Conservation (phyloP, 768 basidiomycete genomes). For the Rhodocollybia butyracea region DNA sequence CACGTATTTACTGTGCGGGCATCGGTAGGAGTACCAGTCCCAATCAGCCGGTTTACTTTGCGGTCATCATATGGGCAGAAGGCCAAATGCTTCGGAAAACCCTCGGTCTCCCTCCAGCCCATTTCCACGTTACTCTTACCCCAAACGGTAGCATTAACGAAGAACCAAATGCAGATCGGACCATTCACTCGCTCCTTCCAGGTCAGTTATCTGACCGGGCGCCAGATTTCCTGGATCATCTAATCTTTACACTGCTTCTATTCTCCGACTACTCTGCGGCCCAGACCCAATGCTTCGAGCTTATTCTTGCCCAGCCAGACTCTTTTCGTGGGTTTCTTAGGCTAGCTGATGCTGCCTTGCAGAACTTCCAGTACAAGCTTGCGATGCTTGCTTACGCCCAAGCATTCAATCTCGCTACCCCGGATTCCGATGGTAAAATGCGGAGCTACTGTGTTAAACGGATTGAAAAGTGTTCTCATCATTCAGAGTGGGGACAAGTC, state of each 20-base stretch:
- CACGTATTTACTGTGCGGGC: constrained; percentile 29
- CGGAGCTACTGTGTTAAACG: constrained; percentile 42
- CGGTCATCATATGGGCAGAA: constrained; percentile 53
- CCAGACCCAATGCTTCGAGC: constrained; percentile 25
- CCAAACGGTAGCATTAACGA: too few species aligned
- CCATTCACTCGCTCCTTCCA: constrained; percentile 40
- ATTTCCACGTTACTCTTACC: constrained; percentile 56
- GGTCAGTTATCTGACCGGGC: constrained; percentile 26
- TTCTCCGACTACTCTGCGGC: constrained; percentile 34
- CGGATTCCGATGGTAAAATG: constrained; percentile 33
- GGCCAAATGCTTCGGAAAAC: constrained; percentile 49
- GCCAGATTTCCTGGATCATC: constrained; percentile 41
- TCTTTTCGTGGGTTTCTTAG: constrained; percentile 48
- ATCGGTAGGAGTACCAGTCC: constrained; percentile 40
- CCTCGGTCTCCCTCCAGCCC: constrained; percentile 44
- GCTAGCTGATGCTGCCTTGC: constrained; percentile 42
- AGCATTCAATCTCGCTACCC: constrained; percentile 34
- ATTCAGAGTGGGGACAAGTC: constrained; percentile 52
- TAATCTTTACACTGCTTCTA: constrained; percentile 41
- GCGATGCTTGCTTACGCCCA: constrained; percentile 56
- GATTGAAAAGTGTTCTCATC: constrained; percentile 38
- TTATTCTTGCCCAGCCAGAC: constrained; percentile 28
- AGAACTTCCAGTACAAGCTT: constrained; percentile 35
- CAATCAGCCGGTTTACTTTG: constrained; percentile 34
- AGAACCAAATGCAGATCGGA: constrained; percentile 44